Conservation (phyloP, 2,329 filamentous ascomycete species). For the Beauveria bassiana region DNA sequence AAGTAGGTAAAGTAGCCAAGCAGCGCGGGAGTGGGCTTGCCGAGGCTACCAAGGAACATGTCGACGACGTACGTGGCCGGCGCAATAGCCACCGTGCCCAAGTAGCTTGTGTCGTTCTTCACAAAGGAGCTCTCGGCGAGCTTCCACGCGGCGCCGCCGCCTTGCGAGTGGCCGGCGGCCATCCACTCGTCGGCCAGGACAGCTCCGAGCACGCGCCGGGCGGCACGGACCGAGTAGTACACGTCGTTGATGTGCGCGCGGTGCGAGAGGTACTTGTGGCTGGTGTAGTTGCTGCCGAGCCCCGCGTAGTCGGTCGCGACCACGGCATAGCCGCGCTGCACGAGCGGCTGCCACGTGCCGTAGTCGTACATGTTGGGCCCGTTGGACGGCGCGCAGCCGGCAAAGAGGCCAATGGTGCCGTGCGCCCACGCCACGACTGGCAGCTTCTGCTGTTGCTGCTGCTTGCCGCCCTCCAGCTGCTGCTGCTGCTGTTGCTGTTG, state of each 20-base stretch:
- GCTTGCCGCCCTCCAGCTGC: neutral
- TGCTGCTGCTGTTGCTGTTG: neutral
- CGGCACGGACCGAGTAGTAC: slow-evolving; percentile 1
- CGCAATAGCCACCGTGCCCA: slow-evolving; percentile 13
- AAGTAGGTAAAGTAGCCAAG: slow-evolving; percentile 7
- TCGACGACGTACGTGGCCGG: slow-evolving; percentile 13
- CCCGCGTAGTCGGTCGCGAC: slow-evolving; percentile 18
- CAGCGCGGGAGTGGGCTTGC: neutral
- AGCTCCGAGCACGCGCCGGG: slow-evolving; percentile 5
- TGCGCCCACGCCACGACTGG: slow-evolving; percentile 14
- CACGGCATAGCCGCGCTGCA: slow-evolving; percentile 14
- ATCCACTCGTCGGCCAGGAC: slow-evolving; percentile 12
- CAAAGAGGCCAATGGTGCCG: slow-evolving; percentile 14
- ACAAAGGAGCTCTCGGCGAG: slow-evolving; percentile 14
- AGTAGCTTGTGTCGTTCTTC: neutral
- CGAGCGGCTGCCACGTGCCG: slow-evolving; percentile 12
- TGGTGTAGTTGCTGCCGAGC: slow-evolving; percentile 16
- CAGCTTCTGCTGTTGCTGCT: neutral
- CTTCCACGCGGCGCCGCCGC: slow-evolving; percentile 17
- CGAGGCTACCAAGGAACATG: slow-evolving; percentile 7
- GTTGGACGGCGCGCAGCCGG: slow-evolving; percentile 15
- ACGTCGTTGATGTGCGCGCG: slow-evolving; percentile 12
- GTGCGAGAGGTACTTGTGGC: slow-evolving; percentile 15
- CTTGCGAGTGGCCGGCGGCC: slow-evolving; percentile 15
- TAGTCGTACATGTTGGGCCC: slow-evolving; percentile 12